phyloP scores from a whole-genome alignment of 1,139 yeast species.

The Arxiozyma heterogenica region DNA sequence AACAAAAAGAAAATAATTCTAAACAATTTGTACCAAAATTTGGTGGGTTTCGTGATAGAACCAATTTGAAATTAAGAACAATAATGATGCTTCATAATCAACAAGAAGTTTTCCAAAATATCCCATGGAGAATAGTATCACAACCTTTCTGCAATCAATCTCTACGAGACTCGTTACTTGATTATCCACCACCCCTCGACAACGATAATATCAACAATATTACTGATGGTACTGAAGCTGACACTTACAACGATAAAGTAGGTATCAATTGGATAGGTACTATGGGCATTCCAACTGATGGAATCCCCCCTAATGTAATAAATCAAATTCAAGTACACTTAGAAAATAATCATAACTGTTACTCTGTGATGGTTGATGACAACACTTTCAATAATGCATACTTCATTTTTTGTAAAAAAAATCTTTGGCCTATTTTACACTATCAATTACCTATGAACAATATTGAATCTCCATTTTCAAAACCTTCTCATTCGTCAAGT shows the following conservation, averaged over 20 bases:
- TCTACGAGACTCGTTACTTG: background rate
- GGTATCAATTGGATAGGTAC: conserved; percentile 77
- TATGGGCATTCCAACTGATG: conserved; percentile 86
- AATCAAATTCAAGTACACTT: conserved; percentile 42
- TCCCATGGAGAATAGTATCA: conserved; percentile 69
- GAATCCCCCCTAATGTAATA: conserved; percentile 49
- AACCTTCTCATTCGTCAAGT: conserved; percentile 48
- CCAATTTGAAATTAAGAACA: conserved; percentile 32
- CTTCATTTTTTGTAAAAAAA: conserved; percentile 80
- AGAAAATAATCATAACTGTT: conserved; percentile 44
- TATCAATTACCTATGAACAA: conserved; percentile 78
- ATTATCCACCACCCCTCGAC: background rate
- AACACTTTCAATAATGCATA: conserved; percentile 83
- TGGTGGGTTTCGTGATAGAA: conserved; percentile 52
- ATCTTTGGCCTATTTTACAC: conserved; percentile 93
- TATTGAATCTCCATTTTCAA: conserved; percentile 31
- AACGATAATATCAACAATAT: background rate
- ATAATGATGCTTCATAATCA: conserved; percentile 37
- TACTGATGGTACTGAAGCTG: too few species aligned
- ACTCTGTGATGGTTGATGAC: conserved; percentile 67
- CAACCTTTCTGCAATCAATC: conserved; percentile 29
- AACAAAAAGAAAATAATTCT: background rate
- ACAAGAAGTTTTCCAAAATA: conserved; percentile 51
- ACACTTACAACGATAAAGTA: conserved; percentile 27
- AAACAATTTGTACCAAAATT: conserved; percentile 47